Base-by-base conservation (phyloP, 371 early-diverging fungal genomes). In the Rhizopus microsporus region DNA sequence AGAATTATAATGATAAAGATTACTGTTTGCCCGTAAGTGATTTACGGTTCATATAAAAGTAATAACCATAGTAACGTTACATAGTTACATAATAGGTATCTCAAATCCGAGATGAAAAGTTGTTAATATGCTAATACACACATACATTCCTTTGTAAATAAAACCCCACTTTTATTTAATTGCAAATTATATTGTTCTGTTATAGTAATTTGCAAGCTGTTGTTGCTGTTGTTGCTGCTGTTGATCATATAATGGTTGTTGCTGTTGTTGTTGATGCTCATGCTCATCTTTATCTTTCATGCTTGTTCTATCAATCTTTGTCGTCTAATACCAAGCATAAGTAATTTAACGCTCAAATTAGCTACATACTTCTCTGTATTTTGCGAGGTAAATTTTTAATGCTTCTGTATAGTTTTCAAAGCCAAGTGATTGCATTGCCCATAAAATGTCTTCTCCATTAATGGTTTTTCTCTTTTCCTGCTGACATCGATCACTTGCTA, bases 391-490 rank as follows among this genome's bases (percentile, higher is more conserved):
- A 40, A 94, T 82, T 75, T 91, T 94, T 63, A 98, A 76, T n/a
- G 92, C 88, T 60, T 97, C 98, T 10, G 91, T 88, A 81, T 99
- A 99, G 74, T 93, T 94, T 58, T 97, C 98, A 81, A 99, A 98
- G 2, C 99, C 99, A 57, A 99, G 86, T 13, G 95, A 91, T 67
- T 98, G 94, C 96, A 99, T 95, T 3, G 99, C 97, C 92, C 97
- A 95, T 48, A 99, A 80, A 37, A 99, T 93, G 78, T 99, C 99
- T 66, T 99, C 99, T n/a, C 99, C 98, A 65, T 94, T 98, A 68
- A 99, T 93, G 0, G 99, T 99, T 71, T 99, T 99, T 57, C 99
- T 83, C 76, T 97, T 96, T 78, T 99, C 99, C 62, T 91, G 83
- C 61, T 86, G 85, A 71, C 98, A 97, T 43, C 96, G 87, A 67